Percentiles rank a stretch among this genome's conserved stretches.
These are phyloP conservation scores for Populus tomentosa DNA, from an alignment of 441 rosid species.

Conservation along the genomic window DNA sequence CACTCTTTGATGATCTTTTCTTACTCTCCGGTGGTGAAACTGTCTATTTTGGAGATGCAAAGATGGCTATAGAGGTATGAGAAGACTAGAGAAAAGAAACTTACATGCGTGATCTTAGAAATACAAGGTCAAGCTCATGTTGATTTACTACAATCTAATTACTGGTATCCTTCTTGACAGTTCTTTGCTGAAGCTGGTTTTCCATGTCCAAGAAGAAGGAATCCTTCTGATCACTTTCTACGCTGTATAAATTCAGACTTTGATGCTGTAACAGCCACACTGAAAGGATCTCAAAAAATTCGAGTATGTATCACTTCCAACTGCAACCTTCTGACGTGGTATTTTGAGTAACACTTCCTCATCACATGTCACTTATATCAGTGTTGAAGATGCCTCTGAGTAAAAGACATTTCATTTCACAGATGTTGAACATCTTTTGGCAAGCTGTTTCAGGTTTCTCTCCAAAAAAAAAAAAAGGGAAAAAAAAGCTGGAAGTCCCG, in stretches of 20 bases:
- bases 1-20: no score
- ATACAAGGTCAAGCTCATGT: background rate
- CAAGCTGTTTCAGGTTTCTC: no score
- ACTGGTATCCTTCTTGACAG: conserved; percentile 29
- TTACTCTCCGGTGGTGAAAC: no score
- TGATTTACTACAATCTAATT: conserved; percentile 4
- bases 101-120: background rate
- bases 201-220: conserved; percentile 36
- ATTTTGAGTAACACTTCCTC: background rate
- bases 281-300: conserved; percentile 86
- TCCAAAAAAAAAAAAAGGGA: no score
- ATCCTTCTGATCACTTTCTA: conserved; percentile 44
- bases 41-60: no score
- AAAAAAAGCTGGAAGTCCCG: no score
- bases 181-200: conserved; percentile 25
- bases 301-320: conserved; percentile 43
- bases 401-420: background rate
- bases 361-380: background rate
- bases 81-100: background rate
- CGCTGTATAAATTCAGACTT: conserved; percentile 64
- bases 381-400: background rate
- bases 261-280: conserved; percentile 89
- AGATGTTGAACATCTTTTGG: background rate
- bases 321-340: background rate
- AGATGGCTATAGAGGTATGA: background rate